Evolutionary conservation across 2,329 filamentous ascomycete species (phyloP), one percentile per base, ranked within the genome.

Genomic region (Neocatenulostroma microsporum): DNA sequence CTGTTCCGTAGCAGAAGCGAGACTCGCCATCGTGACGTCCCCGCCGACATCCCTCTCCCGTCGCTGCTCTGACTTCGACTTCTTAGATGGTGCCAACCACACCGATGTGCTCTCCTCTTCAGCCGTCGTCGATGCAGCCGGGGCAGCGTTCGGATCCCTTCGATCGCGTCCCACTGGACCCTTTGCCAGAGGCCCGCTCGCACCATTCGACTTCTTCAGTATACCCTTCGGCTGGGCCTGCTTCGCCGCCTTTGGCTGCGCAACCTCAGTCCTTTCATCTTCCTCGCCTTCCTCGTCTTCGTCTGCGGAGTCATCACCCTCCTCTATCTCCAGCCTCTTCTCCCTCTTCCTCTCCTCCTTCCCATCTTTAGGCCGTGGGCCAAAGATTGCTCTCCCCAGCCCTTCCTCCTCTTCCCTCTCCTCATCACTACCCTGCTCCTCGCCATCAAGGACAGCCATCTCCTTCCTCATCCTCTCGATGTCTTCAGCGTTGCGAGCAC

Each of bases 401-500:
- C 81, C 69, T 31, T 73, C 70, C 21, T 76, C 74, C 28, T 70
- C 67, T 4, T 66, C 64, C 14, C 63, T 62, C n/a, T 68, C 66
- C 2, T 21, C 64, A 20, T 29, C 30, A 8, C 9, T 20, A 69
- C 46, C 59, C 6, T 76, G 78, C 30, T 76, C 74, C 69, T 48
- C 60, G 4, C 77, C 80, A 19, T 80, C 78, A 27, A 74, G 73
- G 2, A 71, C 72, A 33, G 69, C 69, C 15, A 95, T 68, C 31
- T 89, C 82, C 38, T 77, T 76, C 32, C 80, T 73, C 32, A 95
- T 24, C 9, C 52, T 39, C 24, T 50, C 41, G 19, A 54, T 36
- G 19, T 85, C 75, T 38, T 84, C 82, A 50, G 94, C 84, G 49
- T 96, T 95, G 39, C 78, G 74, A 45, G 81, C 76, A 60, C 81